Percentiles rank a stretch among this genome's conserved stretches.
phyloP scores from a whole-genome alignment of 2,329 filamentous ascomycete species.

The Hawksworthiomyces lignivorus region DNA sequence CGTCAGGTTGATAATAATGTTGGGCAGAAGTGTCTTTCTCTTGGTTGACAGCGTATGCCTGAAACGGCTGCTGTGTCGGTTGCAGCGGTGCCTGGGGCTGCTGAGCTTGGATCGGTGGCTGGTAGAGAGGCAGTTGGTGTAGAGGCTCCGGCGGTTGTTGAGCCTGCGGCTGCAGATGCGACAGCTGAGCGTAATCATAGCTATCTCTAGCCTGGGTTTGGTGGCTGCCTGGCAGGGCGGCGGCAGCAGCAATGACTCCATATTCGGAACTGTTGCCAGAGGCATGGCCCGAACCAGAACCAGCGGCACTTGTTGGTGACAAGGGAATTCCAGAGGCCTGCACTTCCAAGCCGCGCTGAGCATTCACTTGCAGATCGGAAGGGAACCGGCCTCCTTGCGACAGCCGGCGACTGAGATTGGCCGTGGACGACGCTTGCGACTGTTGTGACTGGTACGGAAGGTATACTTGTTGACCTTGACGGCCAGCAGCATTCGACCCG shows the following conservation, averaged over 20 bases:
- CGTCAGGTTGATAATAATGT: too few relatives aligned
- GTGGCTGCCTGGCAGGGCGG: conserved; percentile 42
- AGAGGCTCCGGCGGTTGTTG: conserved; percentile 1
- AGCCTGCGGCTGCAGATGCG: neutral
- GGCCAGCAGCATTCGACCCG: too few relatives aligned
- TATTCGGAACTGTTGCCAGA: conserved; percentile 21
- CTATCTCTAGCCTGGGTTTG: conserved; percentile 2
- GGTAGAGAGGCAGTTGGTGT: too few relatives aligned
- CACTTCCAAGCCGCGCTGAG: conserved; percentile 72
- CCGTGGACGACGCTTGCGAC: conserved; percentile 35
- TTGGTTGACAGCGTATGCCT: too few relatives aligned
- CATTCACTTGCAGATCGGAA: conserved; percentile 81
- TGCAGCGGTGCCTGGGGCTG: too few relatives aligned
- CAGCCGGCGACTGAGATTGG: conserved; percentile 56
- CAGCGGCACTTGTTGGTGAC: conserved; percentile 72
- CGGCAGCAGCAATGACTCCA: conserved; percentile 52
- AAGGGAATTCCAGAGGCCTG: conserved; percentile 52
- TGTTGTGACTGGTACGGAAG: neutral
- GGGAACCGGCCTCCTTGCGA: conserved; percentile 95
- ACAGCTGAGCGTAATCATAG: neutral
- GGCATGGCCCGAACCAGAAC: conserved; percentile 41
- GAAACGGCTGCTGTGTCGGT: too few relatives aligned
- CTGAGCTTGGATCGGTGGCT: too few relatives aligned
- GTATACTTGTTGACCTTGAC: too few relatives aligned
- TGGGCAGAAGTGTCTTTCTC: too few relatives aligned